Percentiles rank a stretch among this genome's conserved stretches.
Conservation (phyloP, 1,284 basidiomycete genomes). For the Naganishia cerealis region DNA sequence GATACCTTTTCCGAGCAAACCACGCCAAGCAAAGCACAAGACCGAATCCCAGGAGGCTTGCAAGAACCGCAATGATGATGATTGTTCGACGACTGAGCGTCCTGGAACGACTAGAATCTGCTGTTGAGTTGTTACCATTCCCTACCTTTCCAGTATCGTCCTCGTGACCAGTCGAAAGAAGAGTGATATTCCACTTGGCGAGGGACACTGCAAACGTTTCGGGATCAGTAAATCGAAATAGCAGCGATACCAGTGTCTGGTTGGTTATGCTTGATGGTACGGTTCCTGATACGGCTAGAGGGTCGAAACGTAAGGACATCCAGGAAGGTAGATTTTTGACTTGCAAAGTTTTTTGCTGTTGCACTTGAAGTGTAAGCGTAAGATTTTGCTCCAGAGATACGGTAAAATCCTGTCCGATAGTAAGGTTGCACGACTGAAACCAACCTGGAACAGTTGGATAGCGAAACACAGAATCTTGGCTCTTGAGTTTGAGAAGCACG, state of each 20-base stretch:
- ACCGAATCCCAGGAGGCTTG: slow-evolving; percentile 4
- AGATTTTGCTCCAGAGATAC: slow-evolving; percentile 8
- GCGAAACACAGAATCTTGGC: slow-evolving; percentile 11
- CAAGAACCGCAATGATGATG: slow-evolving; percentile 9
- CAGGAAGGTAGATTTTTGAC: slow-evolving; percentile 6
- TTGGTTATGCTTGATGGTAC: background rate
- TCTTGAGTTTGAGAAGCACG: slow-evolving; percentile 3
- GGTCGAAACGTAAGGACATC: background rate
- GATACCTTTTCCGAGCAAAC: background rate
- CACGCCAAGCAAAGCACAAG: background rate
- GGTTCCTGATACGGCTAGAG: background rate
- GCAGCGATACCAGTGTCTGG: background rate
- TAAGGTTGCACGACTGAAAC: background rate
- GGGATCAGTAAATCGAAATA: slow-evolving; percentile 7
- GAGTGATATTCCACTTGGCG: slow-evolving; percentile 13
- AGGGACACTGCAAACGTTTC: slow-evolving; percentile 13
- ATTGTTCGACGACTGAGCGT: background rate
- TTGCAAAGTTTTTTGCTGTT: background rate
- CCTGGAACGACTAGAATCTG: background rate
- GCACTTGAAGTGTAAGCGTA: background rate
- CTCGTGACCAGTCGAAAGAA: background rate
- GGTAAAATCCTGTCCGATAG: slow-evolving; percentile 9
- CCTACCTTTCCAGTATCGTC: background rate
- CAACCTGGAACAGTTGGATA: slow-evolving; percentile 2
- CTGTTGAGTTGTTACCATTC: background rate